These are phyloP conservation scores for Cubamyces lactineus DNA, from an alignment of 768 basidiomycete genomes.

Conservation along the genomic window DNA sequence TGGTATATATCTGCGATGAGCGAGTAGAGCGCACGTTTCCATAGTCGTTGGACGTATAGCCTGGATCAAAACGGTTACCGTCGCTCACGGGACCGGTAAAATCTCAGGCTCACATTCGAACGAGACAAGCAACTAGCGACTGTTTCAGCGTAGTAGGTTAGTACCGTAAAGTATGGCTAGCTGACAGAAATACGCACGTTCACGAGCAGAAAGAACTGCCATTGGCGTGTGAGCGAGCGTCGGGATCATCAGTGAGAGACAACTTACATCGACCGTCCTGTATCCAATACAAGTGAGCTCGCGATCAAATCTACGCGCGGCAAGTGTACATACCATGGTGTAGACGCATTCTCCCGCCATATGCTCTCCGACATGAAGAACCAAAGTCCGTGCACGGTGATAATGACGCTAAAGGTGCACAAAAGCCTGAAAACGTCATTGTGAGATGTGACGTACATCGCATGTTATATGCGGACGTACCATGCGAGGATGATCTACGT, in stretches of 20 bases:
- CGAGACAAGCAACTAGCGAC: neutral
- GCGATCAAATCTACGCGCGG: neutral
- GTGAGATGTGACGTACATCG: neutral
- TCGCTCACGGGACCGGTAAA: neutral
- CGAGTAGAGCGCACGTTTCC: neutral
- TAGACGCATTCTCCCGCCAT: too few species aligned
- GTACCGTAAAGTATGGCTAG: neutral
- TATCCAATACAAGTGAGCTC: neutral
- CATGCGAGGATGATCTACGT: neutral
- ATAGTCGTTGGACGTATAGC: conserved; percentile 3
- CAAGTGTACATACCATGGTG: neutral
- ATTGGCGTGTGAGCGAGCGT: neutral
- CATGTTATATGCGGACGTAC: neutral
- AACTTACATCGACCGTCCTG: conserved; percentile 4
- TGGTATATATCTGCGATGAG: neutral
- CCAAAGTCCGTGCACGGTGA: conserved; percentile 1
- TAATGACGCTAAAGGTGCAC: neutral
- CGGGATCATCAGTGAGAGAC: too few species aligned
- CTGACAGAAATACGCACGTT: neutral
- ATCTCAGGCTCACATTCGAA: neutral
- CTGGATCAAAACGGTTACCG: neutral
- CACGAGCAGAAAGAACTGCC: conserved; percentile 1
- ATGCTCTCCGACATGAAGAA: conserved; percentile 1
- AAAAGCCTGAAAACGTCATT: neutral
- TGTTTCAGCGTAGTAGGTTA: neutral